Evolutionary conservation across 2,329 filamentous ascomycete genomes (phyloP), one percentile per base, ranked within the genome.

Genomic region (Botrytis tulipae): DNA sequence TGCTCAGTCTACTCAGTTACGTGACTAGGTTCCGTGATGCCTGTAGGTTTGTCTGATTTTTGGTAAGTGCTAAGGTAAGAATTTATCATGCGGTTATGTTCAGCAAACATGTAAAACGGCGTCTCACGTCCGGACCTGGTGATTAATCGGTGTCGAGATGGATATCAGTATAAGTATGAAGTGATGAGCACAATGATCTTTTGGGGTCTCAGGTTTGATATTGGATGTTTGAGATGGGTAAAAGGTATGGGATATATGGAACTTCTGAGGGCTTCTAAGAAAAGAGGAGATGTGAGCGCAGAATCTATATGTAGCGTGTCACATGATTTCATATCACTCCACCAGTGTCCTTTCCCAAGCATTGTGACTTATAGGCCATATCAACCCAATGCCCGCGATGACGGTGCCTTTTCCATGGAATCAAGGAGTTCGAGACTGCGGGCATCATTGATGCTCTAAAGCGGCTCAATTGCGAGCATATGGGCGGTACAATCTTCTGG

Each of bases 341-440:
- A 48, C 4, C 46, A 4, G 22, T 51, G 4, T 51, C 10, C 3
- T 51, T 12, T 25, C 22, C 46, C 10, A n/a, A 22, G 48, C 5
- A 51, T 0, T 14, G 1, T 51, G 48, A n/a, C 22, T 51, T 51
- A 1, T 14, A n/a, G 10, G 4, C n/a, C 1, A 14, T 6, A 14
- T 25, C 48, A n/a, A 51, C 4, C 4, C 4, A 51, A 51, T 1
- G 0, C 22, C 14, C 22, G n/a, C 1, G 4, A 51, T 22, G 3
- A 51, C 14, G 4, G 2, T n/a, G 48, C 14, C 10, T 51, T 14
- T 5, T 51, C 12, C 22, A 12, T 25, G 12, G 46, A 25, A 22
- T 48, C 1, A 25, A 25, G 46, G 22, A 48, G 1, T 48, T 3
- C 46, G 4, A 51, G 46, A 51, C 10, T 51, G 10, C n/a, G n/a